A percentile compares a stretch with the other conserved stretches of the same genome.
Conservation (phyloP, 257 asterid genomes). For the Sherardia arvensis region DNA sequence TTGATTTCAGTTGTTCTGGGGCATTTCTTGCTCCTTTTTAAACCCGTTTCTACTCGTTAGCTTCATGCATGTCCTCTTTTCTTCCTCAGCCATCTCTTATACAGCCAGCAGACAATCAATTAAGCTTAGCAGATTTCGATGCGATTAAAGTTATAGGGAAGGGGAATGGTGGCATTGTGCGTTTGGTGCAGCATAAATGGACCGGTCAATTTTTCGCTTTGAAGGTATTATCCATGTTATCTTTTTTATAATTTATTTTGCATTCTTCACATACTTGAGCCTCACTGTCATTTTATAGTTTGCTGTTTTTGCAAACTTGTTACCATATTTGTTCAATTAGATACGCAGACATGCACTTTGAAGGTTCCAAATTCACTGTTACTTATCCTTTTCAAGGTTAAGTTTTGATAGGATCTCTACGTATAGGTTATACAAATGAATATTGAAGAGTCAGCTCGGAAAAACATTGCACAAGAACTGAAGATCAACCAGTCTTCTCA, state of each 20-base stretch:
- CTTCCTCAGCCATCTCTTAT: constrained; percentile 62
- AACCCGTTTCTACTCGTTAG: not conserved
- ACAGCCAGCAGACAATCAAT: constrained; percentile 82
- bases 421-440: constrained; percentile 97
- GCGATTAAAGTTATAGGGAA: constrained; percentile 90
- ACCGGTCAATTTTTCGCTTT: constrained; percentile 91
- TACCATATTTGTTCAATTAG: not conserved
- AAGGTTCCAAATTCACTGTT: not conserved
- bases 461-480: constrained; percentile 83
- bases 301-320: not conserved
- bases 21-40: not conserved
- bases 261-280: not conserved
- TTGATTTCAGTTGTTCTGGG: not conserved
- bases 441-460: constrained; percentile 73
- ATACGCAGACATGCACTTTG: not conserved
- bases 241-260: not conserved
- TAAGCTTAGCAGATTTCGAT: constrained; percentile 92
- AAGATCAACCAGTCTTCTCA: constrained; percentile 95
- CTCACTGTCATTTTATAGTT: not conserved
- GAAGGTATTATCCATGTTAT: constrained; percentile 42
- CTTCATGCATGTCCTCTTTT: not conserved
- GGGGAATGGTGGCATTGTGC: constrained; percentile 93
- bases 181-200: constrained; percentile 95
- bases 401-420: not conserved
- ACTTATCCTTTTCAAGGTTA: not conserved